These are phyloP conservation scores for Cornus suecica DNA, from an alignment of 148 eudicot genomes.

Conservation along the genomic window DNA sequence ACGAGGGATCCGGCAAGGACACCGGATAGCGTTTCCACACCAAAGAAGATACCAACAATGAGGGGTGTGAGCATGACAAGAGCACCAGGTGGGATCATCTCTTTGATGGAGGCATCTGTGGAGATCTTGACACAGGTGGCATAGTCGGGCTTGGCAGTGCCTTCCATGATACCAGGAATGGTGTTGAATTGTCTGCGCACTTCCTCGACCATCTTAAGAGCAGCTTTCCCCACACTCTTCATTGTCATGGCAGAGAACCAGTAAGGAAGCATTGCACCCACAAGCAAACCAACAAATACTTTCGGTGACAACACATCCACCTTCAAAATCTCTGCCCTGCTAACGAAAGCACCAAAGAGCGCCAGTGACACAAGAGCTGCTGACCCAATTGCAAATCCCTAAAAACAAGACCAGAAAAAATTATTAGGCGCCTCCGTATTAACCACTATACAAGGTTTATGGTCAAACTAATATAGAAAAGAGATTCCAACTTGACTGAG, in stretches of 20 bases:
- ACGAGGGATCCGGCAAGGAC: constrained; percentile 60
- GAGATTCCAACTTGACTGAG: not conserved
- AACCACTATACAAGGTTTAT: not conserved
- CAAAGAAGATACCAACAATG: constrained; percentile 49
- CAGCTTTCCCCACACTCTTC: constrained; percentile 98
- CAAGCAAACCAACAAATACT: constrained; percentile 83
- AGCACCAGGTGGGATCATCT: constrained; percentile 60
- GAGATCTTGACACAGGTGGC: constrained; percentile 96
- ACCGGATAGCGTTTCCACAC: constrained; percentile 57
- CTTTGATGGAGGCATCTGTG: constrained; percentile 89
- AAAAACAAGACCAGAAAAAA: not conserved
- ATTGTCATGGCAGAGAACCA: constrained; percentile 99
- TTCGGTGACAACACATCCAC: constrained; percentile 63
- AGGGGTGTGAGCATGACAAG: constrained; percentile 57
- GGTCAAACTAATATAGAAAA: no score
- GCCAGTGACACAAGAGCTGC: constrained; percentile 61
- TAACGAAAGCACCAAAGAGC: constrained; percentile 57
- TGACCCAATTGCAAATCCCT: constrained; percentile 67
- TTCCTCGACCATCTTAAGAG: constrained; percentile 95
- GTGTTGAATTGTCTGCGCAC: constrained; percentile 92
- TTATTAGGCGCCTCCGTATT: not conserved
- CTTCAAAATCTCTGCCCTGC: constrained; percentile 39
- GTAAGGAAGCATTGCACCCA: constrained; percentile 98
- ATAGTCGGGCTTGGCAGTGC: constrained; percentile 83
- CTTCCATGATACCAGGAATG: constrained; percentile 96